phyloP scores from a whole-genome alignment of 768 basidiomycete species.

The Tulasnella sp. region DNA sequence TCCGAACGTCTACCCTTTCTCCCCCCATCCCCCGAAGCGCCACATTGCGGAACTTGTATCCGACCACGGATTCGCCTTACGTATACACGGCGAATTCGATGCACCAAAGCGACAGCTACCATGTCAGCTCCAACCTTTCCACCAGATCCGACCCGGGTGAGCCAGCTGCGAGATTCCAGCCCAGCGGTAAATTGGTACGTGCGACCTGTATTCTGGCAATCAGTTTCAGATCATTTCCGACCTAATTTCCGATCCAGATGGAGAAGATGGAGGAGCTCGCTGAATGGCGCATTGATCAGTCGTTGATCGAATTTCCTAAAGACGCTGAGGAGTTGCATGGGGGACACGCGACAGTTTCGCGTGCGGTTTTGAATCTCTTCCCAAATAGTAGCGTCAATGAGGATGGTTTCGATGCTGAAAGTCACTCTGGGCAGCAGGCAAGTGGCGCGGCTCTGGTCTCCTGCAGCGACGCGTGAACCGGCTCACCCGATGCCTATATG shows the following conservation, averaged over 20 bases:
- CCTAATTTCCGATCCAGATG: neutral
- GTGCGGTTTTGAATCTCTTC: neutral
- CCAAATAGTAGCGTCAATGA: neutral
- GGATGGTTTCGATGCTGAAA: neutral
- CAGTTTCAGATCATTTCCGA: no score
- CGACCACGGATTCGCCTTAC: no score
- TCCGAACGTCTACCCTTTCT: no score
- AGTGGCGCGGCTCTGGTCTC: neutral
- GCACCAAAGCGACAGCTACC: no score
- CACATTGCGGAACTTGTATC: no score
- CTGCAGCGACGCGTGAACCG: neutral
- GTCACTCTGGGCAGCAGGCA: neutral
- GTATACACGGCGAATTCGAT: no score
- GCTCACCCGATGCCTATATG: neutral
- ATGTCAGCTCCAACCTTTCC: no score
- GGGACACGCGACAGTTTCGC: neutral
- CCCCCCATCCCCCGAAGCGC: no score
- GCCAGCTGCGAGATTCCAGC: no score
- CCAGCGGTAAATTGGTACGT: no score
- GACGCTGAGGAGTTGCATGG: neutral
- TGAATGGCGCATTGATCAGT: neutral
- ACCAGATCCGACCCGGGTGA: no score
- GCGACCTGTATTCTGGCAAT: no score
- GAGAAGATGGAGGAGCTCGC: neutral
- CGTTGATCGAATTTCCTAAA: neutral